Base-by-base conservation (phyloP, 2,329 filamentous ascomycete genomes). In the Fusarium sambucinum region DNA sequence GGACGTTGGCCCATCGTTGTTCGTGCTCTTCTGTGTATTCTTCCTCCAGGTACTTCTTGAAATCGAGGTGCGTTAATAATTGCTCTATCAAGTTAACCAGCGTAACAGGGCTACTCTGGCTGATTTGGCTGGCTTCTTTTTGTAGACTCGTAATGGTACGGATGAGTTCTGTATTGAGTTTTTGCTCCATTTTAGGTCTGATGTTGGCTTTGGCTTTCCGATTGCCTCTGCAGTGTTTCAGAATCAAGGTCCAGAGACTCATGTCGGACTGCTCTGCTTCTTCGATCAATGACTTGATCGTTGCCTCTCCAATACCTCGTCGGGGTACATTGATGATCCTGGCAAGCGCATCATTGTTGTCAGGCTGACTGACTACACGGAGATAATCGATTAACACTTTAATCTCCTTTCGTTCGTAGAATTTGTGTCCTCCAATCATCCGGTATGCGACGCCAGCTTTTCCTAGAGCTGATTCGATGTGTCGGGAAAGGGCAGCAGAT, bases 371-470 rank as follows among this genome's bases (percentile, higher is more conserved):
- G 32, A 97, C 89, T 5, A 96, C 90, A 32, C 94, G 88, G 16
- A 98, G 83, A 76, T 99, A 98, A 76, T 97, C 94, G 6, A 98
- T 80, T 1, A 98, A 77, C 9, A 93, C 85, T 77, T 96, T 96
- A 75, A 98, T 91, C 77, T 99, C 95, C 5, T 89, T 86, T 52
- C 96, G 89, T 71, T 99, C 96, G 74, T 96, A 98, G 77, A 99
- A 99, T 60, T 92, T 92, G 66, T 89, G 88, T 3, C 96, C 95
- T 37, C 88, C 95, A 52, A 98, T 90, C 94, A 98, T 97, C 50
- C 89, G 89, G 78, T 98, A 99, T 1, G 94, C 86, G 40, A 98
- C 89, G 2, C 94, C 93, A 13, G 89, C 88, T 73, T 91, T 93
- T 16, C 91, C 93, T 40, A 98, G 83, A 4, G 91, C 90, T 23